Evolutionary conservation across 169 alveolate species (phyloP), one percentile per base, ranked within the genome.

Genomic region (Plasmodium vinckei): DNA sequence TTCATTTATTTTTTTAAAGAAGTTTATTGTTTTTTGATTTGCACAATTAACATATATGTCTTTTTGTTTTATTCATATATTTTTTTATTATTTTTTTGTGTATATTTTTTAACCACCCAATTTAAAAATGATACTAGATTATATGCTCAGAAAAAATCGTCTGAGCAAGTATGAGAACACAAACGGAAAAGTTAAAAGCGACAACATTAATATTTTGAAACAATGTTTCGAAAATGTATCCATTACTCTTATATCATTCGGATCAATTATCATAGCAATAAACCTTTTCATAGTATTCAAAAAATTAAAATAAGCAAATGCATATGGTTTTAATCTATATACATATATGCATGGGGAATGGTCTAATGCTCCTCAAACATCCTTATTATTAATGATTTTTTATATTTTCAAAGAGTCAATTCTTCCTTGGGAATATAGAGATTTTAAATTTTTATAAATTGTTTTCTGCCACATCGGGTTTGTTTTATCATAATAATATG

Each of bases 221-320:
- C 49, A 47, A 47, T 77, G 88, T 64, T 49, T 77, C 27, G 77
- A 77, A 77, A 77, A 77, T 64, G 53, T 68, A 49, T 77, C 88
- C 25, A 77, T 77, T 21, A 77, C 88, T 33, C 57, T 77, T 42
- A 53, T 77, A 42, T 56, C 65, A 51, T 67, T 77, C 33, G 88
- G 88, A 13, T 63, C 88, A 27, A 49, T 77, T 23, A 42, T 63
- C 33, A 44, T 77, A 21, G 44, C 46, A 19, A 57, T 77, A 57
- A 77, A 69, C 49, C 27, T 77, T 1, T 77, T 77, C 17, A 64
- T 64, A 56, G 88, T 77, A 72, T 57, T 21, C 13, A 25, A 23
- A 49, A 57, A 60, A 9, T 44, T 42, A 46, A 69, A 0, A 19
- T 12, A 54, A 54, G 0, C 59, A 5, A 51, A 51, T 15, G 6